Percentiles rank a stretch among this genome's conserved stretches.
phyloP scores from a whole-genome alignment of 768 basidiomycete species.

The Phlegmacium glaucopus region DNA sequence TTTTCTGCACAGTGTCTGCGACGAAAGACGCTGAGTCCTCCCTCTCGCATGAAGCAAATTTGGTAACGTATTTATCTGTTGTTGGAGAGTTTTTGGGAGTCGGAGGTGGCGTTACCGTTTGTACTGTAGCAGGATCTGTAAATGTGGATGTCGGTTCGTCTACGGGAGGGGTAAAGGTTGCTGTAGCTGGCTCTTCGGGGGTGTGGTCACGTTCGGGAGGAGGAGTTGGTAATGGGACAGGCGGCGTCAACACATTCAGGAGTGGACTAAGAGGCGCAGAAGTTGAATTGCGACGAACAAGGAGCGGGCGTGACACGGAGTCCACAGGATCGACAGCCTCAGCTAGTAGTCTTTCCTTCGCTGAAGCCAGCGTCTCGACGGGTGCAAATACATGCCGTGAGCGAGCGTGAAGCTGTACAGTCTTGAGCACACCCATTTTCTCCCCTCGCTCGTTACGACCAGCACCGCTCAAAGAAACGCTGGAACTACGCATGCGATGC shows the following conservation, averaged over 20 bases:
- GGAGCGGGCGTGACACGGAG: conserved; percentile 25
- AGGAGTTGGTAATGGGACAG: conserved; percentile 12
- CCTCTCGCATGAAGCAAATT: conserved; percentile 8
- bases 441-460: conserved; percentile 38
- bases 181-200: not conserved
- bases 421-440: conserved; percentile 56
- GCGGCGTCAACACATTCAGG: conserved; percentile 13
- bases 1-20: conserved; percentile 32
- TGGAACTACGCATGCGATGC: conserved; percentile 54
- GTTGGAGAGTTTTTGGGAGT: not conserved
- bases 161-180: conserved; percentile 3
- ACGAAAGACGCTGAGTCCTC: conserved; percentile 16
- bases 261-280: conserved; percentile 27
- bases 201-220: not conserved
- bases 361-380: conserved; percentile 18
- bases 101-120: conserved; percentile 16
- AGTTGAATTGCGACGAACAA: conserved; percentile 48
- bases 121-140: conserved; percentile 23
- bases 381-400: conserved; percentile 55
- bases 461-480: conserved; percentile 47
- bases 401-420: conserved; percentile 62
- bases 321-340: conserved; percentile 9
- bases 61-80: conserved; percentile 4
- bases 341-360: conserved; percentile 16
- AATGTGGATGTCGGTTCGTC: not conserved